Evolutionary conservation across 805 yeast species (phyloP).

Genomic region (Sungouiella blattae): DNA sequence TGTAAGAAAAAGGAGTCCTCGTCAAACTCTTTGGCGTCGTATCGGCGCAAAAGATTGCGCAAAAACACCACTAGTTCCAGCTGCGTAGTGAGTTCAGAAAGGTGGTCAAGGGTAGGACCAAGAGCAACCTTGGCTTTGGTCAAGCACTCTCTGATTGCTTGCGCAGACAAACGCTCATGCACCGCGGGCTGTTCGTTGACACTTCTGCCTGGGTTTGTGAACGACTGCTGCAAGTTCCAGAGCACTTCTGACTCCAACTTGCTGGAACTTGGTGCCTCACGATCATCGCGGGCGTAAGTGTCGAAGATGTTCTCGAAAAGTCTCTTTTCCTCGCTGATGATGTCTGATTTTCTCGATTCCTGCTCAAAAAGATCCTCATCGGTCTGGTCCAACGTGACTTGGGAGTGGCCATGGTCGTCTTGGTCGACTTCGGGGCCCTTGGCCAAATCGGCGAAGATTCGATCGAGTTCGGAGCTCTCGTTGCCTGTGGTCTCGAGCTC

Average conservation of each 20-base stretch:
- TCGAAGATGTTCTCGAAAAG: slow-evolving; percentile 15
- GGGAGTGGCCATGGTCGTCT: neutral
- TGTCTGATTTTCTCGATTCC: neutral
- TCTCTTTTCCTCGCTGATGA: slow-evolving; percentile 11
- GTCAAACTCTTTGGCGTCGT: slow-evolving; percentile 4
- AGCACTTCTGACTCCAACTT: slow-evolving; percentile 10
- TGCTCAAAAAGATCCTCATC: neutral
- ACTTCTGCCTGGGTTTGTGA: neutral
- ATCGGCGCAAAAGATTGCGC: slow-evolving; percentile 10
- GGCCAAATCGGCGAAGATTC: slow-evolving; percentile 3
- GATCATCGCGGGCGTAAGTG: slow-evolving; percentile 10
- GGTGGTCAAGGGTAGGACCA: slow-evolving; percentile 20
- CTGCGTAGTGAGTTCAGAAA: slow-evolving; percentile 12
- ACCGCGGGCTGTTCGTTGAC: neutral
- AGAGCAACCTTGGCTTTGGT: slow-evolving; percentile 12
- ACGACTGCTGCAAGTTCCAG: slow-evolving; percentile 13
- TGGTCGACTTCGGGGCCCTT: neutral
- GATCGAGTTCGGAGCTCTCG: neutral
- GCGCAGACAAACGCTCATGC: slow-evolving; percentile 3
- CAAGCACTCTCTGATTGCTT: slow-evolving; percentile 1
- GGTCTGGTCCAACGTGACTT: neutral
- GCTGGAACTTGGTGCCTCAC: slow-evolving; percentile 1
- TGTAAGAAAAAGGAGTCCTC: slow-evolving; percentile 13
- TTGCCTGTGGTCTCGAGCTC: slow-evolving; percentile 1
- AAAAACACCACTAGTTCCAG: slow-evolving; percentile 18